phyloP scores from a whole-genome alignment of 352 stramenopile genomes.

The Globisporangium cystogenes region DNA sequence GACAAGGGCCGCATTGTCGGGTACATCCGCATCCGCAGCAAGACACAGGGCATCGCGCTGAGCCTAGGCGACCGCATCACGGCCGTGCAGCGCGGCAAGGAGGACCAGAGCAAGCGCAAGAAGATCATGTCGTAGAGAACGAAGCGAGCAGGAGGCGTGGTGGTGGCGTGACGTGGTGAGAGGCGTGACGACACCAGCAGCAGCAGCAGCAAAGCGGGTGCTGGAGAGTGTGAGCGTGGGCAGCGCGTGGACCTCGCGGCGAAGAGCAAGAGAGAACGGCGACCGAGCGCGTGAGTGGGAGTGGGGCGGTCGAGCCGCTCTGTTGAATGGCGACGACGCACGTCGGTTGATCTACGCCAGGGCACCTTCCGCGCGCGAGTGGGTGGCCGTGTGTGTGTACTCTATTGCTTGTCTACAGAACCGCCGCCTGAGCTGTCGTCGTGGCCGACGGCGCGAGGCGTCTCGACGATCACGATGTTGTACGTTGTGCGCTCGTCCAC shows the following conservation, averaged over 20 bases:
- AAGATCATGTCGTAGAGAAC: conserved; percentile 57
- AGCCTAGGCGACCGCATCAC: conserved; percentile 99
- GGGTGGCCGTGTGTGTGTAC: background rate
- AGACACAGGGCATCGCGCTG: conserved; percentile 99
- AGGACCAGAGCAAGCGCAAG: conserved; percentile 84
- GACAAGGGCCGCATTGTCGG: conserved; percentile 96
- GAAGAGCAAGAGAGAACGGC: background rate
- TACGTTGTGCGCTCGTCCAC: conserved; percentile 26
- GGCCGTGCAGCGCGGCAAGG: conserved; percentile 90
- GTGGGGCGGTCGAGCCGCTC: background rate
- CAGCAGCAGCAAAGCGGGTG: background rate
- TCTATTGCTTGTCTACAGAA: background rate
- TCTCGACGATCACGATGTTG: conserved; percentile 46
- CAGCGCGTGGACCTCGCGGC: background rate
- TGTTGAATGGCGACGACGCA: conserved; percentile 1
- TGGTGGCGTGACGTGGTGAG: background rate
- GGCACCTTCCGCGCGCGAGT: no score
- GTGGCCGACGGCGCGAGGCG: conserved; percentile 10
- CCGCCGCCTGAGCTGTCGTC: conserved; percentile 1
- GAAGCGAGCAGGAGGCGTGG: background rate
- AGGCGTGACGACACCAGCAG: background rate
- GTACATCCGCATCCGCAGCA: conserved; percentile 99
- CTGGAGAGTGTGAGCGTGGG: background rate
- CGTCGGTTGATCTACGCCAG: conserved; percentile 1
- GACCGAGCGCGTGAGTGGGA: background rate